These are phyloP conservation scores for Solanum tacnaense DNA, from an alignment of 257 asterid species.

Conservation along the genomic window DNA sequence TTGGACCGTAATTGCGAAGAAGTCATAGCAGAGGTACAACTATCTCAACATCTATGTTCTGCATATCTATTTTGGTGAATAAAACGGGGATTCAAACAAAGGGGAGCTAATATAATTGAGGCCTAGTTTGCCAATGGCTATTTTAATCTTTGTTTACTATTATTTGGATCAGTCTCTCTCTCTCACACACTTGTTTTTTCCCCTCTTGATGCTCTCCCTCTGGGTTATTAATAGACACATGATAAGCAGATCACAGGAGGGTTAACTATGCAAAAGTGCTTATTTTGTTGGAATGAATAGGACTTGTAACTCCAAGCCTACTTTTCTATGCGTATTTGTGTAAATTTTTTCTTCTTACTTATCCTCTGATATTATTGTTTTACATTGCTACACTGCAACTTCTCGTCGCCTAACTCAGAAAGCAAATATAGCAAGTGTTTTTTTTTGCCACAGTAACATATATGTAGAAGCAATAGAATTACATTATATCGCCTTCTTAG, in stretches of 20 bases:
- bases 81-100: not conserved
- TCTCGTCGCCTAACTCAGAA: not conserved
- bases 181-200: not conserved
- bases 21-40: conserved; percentile 46
- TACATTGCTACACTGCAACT: not conserved
- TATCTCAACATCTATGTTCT: not conserved
- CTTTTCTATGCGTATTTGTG: not conserved
- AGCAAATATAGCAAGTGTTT: not conserved
- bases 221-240: not conserved
- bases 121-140: not conserved
- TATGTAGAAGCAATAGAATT: not conserved
- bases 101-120: not conserved
- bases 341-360: not conserved
- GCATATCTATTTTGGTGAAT: not conserved
- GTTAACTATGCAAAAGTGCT: not conserved
- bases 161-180: not conserved
- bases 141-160: not conserved
- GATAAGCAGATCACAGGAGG: not conserved
- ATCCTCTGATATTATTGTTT: not conserved
- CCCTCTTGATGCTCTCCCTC: not conserved
- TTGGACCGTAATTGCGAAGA: conserved; percentile 45
- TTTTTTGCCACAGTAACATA: not conserved
- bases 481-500: not conserved
- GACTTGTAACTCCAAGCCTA: not conserved
- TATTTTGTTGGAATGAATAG: not conserved